Conservation (phyloP, 805 yeast species). For the Candida corydali region DNA sequence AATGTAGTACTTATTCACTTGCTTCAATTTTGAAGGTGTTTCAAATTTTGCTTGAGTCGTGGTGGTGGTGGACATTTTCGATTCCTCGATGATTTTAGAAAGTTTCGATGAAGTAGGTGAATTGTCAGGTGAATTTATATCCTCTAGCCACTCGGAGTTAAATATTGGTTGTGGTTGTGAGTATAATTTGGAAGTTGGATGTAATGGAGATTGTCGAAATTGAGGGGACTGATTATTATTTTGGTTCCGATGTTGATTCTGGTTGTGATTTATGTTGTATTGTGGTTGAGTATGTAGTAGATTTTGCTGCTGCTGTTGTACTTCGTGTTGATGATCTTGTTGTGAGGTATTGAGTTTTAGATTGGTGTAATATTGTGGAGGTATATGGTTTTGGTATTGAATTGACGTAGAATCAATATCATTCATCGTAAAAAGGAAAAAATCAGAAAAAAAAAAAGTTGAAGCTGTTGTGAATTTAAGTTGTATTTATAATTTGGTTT, state of each 20-base stretch:
- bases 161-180: conserved; percentile 6
- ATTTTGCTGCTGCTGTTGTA: not conserved
- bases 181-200: conserved; percentile 6
- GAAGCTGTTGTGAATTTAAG: too few species aligned
- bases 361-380: conserved; percentile 5
- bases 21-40: conserved; percentile 7
- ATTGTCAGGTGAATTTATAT: conserved; percentile 4
- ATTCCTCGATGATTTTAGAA: conserved; percentile 4
- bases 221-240: conserved; percentile 1
- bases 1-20: conserved; percentile 1
- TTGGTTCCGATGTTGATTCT: not conserved
- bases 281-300: conserved; percentile 8
- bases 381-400: conserved; percentile 5
- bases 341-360: not conserved
- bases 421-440: conserved; percentile 9
- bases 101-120: conserved; percentile 5
- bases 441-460: too few species aligned
- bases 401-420: conserved; percentile 7
- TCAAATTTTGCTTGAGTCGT: conserved; percentile 6
- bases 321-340: conserved; percentile 1
- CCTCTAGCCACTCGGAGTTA: conserved; percentile 8
- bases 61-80: conserved; percentile 8
- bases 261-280: not conserved
- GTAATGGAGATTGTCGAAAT: conserved; percentile 6
- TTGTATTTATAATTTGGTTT: too few species aligned